These are phyloP conservation scores for Lasiodiplodia theobromae DNA, from an alignment of 2,329 filamentous ascomycete species.

Conservation along the genomic window DNA sequence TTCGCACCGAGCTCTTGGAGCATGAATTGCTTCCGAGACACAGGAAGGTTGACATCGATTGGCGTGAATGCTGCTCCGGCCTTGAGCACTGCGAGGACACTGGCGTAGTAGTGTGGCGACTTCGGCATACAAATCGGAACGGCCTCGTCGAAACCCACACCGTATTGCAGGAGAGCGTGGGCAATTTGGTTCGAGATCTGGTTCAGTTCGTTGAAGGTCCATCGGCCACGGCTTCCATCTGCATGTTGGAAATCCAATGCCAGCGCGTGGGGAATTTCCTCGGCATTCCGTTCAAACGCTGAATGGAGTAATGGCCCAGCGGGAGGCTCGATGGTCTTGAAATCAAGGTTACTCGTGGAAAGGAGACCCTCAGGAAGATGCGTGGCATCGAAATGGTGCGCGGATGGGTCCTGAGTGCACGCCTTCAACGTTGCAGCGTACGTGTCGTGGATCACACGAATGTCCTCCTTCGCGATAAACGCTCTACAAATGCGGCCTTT, in stretches of 20 bases:
- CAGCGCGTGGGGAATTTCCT: constrained; percentile 36
- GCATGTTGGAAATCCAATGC: constrained; percentile 50
- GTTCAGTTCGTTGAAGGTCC: constrained; percentile 44
- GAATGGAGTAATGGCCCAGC: constrained; percentile 43
- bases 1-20: constrained; percentile 43
- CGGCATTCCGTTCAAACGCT: constrained; percentile 47
- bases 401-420: constrained; percentile 36
- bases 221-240: constrained; percentile 40
- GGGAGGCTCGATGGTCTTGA: constrained; percentile 22
- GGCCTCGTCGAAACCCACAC: constrained; percentile 41
- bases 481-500: constrained; percentile 12
- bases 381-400: constrained; percentile 37
- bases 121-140: constrained; percentile 46
- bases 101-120: constrained; percentile 45
- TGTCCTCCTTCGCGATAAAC: constrained; percentile 40
- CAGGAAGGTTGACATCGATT: constrained; percentile 45
- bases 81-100: constrained; percentile 50
- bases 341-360: constrained; percentile 39
- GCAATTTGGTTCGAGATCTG: constrained; percentile 44
- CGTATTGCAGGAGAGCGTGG: constrained; percentile 38
- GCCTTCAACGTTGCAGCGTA: constrained; percentile 40
- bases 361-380: constrained; percentile 36
- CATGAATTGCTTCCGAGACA: constrained; percentile 46
- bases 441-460: constrained; percentile 38
- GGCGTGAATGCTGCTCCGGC: constrained; percentile 48